These are phyloP conservation scores for Ceratocystis colombiana DNA, from an alignment of 2,329 filamentous ascomycete species.

Conservation along the genomic window DNA sequence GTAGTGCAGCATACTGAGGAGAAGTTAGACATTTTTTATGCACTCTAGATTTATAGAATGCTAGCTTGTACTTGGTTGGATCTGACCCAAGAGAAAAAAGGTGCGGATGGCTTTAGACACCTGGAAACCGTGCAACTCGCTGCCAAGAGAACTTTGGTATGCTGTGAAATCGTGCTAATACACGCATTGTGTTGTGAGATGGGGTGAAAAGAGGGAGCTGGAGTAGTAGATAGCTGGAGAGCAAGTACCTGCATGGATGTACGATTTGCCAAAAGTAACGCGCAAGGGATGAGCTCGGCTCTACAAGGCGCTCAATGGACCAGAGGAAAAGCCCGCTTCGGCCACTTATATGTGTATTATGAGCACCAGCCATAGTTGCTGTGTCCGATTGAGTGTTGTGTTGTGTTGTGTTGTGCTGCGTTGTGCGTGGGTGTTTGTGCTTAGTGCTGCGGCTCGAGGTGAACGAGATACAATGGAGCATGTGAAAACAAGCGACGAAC, in stretches of 20 bases:
- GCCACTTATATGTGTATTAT: neutral
- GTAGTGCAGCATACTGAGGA: neutral
- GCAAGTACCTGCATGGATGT: no score
- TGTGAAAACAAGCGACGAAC: neutral
- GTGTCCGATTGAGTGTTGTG: neutral
- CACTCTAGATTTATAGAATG: neutral
- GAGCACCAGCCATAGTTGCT: neutral
- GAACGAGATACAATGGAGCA: neutral
- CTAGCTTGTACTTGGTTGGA: no score
- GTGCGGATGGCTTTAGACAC: neutral
- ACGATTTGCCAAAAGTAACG: neutral
- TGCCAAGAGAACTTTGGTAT: neutral
- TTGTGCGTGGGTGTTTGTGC: neutral
- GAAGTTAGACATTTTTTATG: neutral
- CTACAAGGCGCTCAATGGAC: no score
- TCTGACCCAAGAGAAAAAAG: neutral
- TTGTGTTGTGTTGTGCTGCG: no score
- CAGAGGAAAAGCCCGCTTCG: no score
- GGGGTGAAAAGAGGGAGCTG: no score
- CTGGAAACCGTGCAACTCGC: neutral
- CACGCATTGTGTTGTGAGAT: neutral
- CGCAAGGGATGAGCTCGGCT: no score
- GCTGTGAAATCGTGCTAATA: neutral
- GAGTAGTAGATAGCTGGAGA: no score
- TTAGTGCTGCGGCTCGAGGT: neutral